Base-by-base conservation (phyloP, 2,329 filamentous ascomycete genomes). In the Xylaria sp. region DNA sequence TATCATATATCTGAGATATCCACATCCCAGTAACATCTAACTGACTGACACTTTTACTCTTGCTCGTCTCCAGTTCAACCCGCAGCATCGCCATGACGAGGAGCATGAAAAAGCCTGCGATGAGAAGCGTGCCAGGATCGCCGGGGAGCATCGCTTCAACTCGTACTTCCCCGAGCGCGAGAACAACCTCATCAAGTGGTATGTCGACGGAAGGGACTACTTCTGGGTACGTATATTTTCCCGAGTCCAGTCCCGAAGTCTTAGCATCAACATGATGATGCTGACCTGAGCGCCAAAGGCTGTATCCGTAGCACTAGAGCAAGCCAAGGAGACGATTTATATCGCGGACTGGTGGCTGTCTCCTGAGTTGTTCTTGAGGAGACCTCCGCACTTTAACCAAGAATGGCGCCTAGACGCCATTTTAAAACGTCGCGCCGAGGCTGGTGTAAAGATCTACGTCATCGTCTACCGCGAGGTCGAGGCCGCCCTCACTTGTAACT, bases 271-370 rank as follows among this genome's bases (percentile, higher is more conserved):
- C 1, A 33, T 20, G 48, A 48, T 13, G 58, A 48, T 18, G 59
- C 52, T 74, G 8, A 70, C 56, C 36, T 43, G 1, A 13, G 23
- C 36, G 36, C 46, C 23, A 57, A 70, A 83, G 78, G 91, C 96
- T 20, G 94, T 99, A 12, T 97, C 94, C 0, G 89, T 91, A 41
- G 95, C 94, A 0, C 85, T 98, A n/a, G 94, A 98, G 72, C 86
- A 90, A 68, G 96, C 96, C 46, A 92, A 92, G 77, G 95, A 98
- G 81, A 91, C 92, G 55, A 98, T 99, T 75, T 99, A 98, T 80
- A 97, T 99, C 73, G 92, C 87, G 68, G 96, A 98, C 78, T 99
- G 95, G 96, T 98, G 96, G 96, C 84, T 98, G 15, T 97, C 93
- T 3, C 96, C 93, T 0, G 93, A 96, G 80, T 82, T 96, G 71